Percentiles rank a stretch among this genome's conserved stretches.
Evolutionary conservation across 2,329 filamentous ascomycete species (phyloP).

Genomic region (Penicillium sp.): DNA sequence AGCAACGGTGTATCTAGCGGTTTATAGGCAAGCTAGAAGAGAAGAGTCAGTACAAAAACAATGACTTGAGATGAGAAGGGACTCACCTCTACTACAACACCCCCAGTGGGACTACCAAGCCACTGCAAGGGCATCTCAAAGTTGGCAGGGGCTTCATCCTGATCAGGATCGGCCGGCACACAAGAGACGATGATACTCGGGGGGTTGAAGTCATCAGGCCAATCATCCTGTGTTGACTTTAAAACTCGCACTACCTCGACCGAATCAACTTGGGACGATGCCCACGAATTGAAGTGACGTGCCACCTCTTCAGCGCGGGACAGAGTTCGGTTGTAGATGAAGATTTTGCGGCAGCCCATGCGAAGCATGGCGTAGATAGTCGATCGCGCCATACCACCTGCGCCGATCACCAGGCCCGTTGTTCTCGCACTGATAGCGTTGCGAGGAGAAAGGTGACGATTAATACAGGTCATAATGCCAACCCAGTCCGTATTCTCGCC

Average conservation of each 20-base stretch:
- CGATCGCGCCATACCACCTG: constrained; percentile 75
- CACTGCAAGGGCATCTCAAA: constrained; percentile 69
- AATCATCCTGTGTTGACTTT: constrained; percentile 57
- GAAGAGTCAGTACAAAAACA: constrained; percentile 21
- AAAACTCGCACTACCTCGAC: constrained; percentile 53
- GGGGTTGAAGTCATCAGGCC: constrained; percentile 62
- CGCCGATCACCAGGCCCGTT: constrained; percentile 57
- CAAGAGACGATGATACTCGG: constrained; percentile 76
- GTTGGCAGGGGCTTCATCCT: constrained; percentile 64
- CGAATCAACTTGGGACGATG: constrained; percentile 37
- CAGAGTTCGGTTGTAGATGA: constrained; percentile 70
- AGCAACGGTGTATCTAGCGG: constrained; percentile 71
- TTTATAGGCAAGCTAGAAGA: constrained; percentile 60
- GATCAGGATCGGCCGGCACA: constrained; percentile 69
- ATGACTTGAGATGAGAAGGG: not conserved
- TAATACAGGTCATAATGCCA: constrained; percentile 44
- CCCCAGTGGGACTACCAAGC: constrained; percentile 71
- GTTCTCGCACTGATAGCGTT: constrained; percentile 56
- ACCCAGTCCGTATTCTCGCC: constrained; percentile 49
- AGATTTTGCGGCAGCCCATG: constrained; percentile 72
- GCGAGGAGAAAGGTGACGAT: constrained; percentile 43
- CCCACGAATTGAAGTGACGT: constrained; percentile 64
- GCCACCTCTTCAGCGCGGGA: constrained; percentile 68
- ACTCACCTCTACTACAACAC: constrained; percentile 68
- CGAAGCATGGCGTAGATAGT: constrained; percentile 77